These are phyloP conservation scores for Ustilago lituana DNA, from an alignment of 1,284 basidiomycete species.

Conservation along the genomic window DNA sequence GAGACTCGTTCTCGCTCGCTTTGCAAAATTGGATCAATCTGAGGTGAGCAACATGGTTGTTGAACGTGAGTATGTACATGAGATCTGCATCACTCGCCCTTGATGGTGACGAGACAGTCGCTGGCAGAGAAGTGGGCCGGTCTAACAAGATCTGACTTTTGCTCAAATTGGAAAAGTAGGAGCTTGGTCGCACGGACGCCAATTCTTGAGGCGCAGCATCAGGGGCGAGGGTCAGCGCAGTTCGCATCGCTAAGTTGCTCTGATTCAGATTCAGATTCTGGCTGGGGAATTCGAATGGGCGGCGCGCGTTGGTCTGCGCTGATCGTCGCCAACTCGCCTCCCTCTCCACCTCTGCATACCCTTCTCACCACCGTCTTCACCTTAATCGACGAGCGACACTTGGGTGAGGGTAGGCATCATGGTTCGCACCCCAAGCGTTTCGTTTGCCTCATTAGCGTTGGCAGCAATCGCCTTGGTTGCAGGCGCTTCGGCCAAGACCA, in stretches of 20 bases:
- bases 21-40: not conserved
- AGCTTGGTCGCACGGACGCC: conserved; percentile 7
- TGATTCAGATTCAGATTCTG: no score
- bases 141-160: no score
- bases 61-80: no score
- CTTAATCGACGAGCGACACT: no score
- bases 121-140: no score
- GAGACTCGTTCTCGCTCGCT: no score
- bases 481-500: conserved; percentile 28
- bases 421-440: conserved; percentile 23
- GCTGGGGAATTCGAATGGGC: no score
- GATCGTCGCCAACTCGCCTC: conserved; percentile 5
- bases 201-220: not conserved
- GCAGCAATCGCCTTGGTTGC: conserved; percentile 14
- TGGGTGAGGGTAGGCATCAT: conserved; percentile 10
- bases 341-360: not conserved
- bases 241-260: no score
- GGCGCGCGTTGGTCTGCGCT: not conserved
- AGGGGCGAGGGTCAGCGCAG: conserved; percentile 7
- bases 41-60: no score
- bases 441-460: conserved; percentile 22
- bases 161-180: not conserved
- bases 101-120: no score
- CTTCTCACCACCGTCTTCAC: not conserved
- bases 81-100: no score